These are phyloP conservation scores for Rhizomucor pusillus DNA, from an alignment of 371 early-diverging fungal genomes.

Conservation along the genomic window DNA sequence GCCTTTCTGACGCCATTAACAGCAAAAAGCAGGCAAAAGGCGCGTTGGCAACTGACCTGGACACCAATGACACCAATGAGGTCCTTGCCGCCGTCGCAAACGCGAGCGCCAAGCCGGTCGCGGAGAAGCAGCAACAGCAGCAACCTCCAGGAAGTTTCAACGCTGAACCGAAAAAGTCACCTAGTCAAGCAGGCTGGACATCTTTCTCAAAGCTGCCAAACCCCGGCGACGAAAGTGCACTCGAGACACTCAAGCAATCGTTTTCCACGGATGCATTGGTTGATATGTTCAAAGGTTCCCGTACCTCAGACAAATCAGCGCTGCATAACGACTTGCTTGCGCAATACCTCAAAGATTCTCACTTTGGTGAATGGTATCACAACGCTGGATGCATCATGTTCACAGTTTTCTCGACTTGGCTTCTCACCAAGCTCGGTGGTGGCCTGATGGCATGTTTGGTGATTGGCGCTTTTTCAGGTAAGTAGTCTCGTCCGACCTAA, in stretches of 20 bases:
- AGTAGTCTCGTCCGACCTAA: slow-evolving; percentile 3
- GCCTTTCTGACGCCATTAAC: slow-evolving; percentile 11
- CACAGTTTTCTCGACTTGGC: slow-evolving; percentile 38
- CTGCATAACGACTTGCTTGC: slow-evolving; percentile 26
- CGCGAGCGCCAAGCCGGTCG: slow-evolving; percentile 14
- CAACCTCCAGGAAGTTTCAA: slow-evolving; percentile 10
- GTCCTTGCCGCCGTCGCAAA: slow-evolving; percentile 9
- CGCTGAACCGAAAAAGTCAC: not conserved
- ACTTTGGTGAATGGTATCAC: slow-evolving; percentile 49
- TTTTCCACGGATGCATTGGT: slow-evolving; percentile 22
- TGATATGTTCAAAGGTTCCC: slow-evolving; percentile 22
- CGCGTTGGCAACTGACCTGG: slow-evolving; percentile 10
- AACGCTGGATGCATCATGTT: slow-evolving; percentile 33
- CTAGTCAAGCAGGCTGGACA: slow-evolving; percentile 33
- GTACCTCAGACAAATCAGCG: slow-evolving; percentile 16
- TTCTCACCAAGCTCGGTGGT: slow-evolving; percentile 28
- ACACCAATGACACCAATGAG: slow-evolving; percentile 6
- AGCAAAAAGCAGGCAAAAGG: slow-evolving; percentile 5
- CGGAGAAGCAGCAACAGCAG: not conserved
- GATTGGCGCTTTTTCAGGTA: slow-evolving; percentile 42
- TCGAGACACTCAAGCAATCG: slow-evolving; percentile 17
- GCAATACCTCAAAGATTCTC: slow-evolving; percentile 36
- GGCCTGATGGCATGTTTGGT: slow-evolving; percentile 44
- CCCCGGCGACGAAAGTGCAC: slow-evolving; percentile 38
- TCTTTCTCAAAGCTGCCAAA: slow-evolving; percentile 40